These are phyloP conservation scores for Echinosophora koreensis DNA, from an alignment of 306 rosid species.

Conservation along the genomic window DNA sequence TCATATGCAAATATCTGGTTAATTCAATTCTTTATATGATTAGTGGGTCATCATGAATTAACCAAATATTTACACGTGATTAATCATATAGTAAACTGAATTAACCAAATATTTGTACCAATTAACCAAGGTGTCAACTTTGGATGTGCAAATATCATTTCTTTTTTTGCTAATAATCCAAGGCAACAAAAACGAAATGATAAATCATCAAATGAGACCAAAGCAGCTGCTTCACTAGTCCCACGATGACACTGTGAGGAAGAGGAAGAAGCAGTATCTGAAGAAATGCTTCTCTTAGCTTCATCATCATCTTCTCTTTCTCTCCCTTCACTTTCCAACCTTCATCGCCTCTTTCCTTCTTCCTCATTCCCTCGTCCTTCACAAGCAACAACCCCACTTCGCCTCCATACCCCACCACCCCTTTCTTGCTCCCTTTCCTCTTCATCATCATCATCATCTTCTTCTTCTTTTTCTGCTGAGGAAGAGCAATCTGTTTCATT, in stretches of 20 bases:
- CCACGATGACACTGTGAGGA: background rate
- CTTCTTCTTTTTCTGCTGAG: conserved; percentile 37
- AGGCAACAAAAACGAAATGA: background rate
- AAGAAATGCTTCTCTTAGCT: conserved; percentile 57
- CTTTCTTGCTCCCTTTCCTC: conserved; percentile 58
- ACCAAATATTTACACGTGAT: too few relatives aligned
- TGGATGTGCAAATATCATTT: too few relatives aligned
- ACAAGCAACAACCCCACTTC: conserved; percentile 29
- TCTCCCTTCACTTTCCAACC: conserved; percentile 39
- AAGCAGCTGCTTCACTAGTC: conserved; percentile 61
- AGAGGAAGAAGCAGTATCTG: background rate
- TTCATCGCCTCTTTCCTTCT: conserved; percentile 43
- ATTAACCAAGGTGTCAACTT: too few relatives aligned
- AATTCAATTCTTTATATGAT: too few relatives aligned
- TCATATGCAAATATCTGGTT: too few relatives aligned
- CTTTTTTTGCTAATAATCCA: too few relatives aligned
- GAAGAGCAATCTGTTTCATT: conserved; percentile 52
- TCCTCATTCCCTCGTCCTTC: conserved; percentile 38
- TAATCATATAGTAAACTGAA: too few relatives aligned
- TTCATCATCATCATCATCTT: background rate
- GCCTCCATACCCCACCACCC: conserved; percentile 37
- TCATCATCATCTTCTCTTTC: conserved; percentile 38
- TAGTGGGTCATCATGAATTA: too few relatives aligned
- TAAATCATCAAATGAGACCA: background rate
- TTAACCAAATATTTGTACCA: too few relatives aligned